phyloP scores from a whole-genome alignment of 148 eudicot species.

The Gaultheria prostrata region DNA sequence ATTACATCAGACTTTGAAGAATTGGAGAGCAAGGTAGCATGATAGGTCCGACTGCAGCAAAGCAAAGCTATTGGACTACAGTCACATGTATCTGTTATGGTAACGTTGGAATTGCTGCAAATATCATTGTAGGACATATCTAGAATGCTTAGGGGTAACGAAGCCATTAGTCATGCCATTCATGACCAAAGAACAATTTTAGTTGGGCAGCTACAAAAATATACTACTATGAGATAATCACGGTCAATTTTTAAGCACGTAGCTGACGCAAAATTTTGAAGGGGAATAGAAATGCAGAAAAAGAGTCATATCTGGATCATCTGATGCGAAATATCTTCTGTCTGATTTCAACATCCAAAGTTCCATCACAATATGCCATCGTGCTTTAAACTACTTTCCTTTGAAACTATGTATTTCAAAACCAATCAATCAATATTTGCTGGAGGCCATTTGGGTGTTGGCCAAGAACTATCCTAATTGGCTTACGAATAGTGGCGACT shows the following conservation, averaged over 20 bases:
- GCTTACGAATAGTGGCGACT: not conserved
- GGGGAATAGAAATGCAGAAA: not conserved
- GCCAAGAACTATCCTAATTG: not conserved
- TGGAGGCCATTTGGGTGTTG: not conserved
- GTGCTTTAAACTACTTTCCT: not conserved
- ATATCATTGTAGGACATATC: not conserved
- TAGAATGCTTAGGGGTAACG: not conserved
- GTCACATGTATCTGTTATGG: not conserved
- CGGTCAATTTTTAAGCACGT: not conserved
- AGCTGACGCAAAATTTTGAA: not conserved
- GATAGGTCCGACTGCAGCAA: not conserved
- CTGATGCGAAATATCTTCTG: not conserved
- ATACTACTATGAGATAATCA: too few relatives aligned
- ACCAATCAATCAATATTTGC: not conserved
- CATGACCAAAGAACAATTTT: not conserved
- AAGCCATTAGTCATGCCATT: not conserved
- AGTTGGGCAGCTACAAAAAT: not conserved
- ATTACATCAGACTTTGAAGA: constrained; percentile 10
- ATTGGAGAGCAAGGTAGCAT: not conserved
- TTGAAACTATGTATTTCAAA: not conserved
- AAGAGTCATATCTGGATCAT: not conserved
- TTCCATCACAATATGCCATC: not conserved
- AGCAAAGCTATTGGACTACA: not conserved
- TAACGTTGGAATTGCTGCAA: not conserved
- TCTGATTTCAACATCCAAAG: not conserved